These are phyloP conservation scores for Naganishia kalamii DNA, from an alignment of 768 basidiomycete genomes.

Conservation along the genomic window DNA sequence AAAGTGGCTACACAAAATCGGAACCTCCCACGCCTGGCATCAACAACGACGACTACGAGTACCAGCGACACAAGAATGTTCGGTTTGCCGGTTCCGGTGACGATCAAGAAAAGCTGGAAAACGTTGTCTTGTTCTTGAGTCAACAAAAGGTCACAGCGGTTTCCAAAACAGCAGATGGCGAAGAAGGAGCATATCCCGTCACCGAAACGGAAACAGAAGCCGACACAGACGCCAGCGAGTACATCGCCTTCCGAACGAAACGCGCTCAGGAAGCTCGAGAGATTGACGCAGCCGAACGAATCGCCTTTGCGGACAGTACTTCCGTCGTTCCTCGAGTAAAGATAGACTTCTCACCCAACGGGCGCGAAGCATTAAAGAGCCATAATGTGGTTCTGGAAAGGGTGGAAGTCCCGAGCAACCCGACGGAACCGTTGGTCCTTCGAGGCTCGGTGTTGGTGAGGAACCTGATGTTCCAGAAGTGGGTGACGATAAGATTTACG, in stretches of 20 bases:
- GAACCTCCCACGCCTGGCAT: slow-evolving; percentile 66
- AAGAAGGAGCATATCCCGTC: slow-evolving; percentile 49
- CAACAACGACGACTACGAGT: slow-evolving; percentile 40
- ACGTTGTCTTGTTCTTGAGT: slow-evolving; percentile 85
- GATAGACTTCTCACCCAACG: slow-evolving; percentile 37
- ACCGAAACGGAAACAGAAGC: slow-evolving; percentile 53
- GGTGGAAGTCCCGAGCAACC: slow-evolving; percentile 40
- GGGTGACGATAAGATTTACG: slow-evolving; percentile 82
- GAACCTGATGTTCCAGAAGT: slow-evolving; percentile 81
- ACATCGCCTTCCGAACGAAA: slow-evolving; percentile 41
- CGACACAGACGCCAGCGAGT: slow-evolving; percentile 39
- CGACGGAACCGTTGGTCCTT: slow-evolving; percentile 51
- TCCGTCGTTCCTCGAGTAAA: slow-evolving; percentile 37
- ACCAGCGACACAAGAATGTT: slow-evolving; percentile 63
- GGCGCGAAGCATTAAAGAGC: slow-evolving; percentile 23
- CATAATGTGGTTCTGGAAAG: slow-evolving; percentile 49
- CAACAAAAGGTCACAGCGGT: slow-evolving; percentile 94
- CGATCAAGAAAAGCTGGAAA: slow-evolving; percentile 72
- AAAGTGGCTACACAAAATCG: slow-evolving; percentile 48
- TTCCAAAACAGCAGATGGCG: slow-evolving; percentile 57
- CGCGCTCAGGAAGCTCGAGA: slow-evolving; percentile 37
- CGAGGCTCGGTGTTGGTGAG: slow-evolving; percentile 68
- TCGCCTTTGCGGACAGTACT: slow-evolving; percentile 34
- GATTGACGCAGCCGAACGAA: slow-evolving; percentile 33
- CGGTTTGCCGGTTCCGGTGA: slow-evolving; percentile 57